phyloP scores from a whole-genome alignment of 1,139 yeast genomes.

The Hemisphaericaspora xylofermentans region DNA sequence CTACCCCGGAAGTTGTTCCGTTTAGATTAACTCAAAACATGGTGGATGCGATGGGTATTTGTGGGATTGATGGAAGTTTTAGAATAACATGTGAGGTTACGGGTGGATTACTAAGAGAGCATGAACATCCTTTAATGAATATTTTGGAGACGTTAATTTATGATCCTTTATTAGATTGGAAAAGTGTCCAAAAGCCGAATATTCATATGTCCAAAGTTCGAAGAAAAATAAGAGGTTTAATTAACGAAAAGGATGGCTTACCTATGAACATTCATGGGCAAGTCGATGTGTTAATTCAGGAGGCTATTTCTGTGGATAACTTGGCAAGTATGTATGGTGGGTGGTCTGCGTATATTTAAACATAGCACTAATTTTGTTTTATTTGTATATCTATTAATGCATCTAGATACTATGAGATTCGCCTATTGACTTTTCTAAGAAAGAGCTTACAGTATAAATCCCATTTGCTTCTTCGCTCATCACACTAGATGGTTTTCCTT shows the following conservation, averaged over 20 bases:
- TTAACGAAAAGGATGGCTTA: constrained; percentile 76
- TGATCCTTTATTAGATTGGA: constrained; percentile 86
- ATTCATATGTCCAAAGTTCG: constrained; percentile 74
- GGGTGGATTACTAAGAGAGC: constrained; percentile 63
- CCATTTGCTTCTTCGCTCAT: neutral
- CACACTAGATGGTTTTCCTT: neutral
- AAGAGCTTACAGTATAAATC: neutral
- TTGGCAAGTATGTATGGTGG: constrained; percentile 90
- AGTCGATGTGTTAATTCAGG: constrained; percentile 84
- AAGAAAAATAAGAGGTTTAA: constrained; percentile 76
- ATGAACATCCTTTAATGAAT: constrained; percentile 89
- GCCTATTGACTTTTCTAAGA: neutral
- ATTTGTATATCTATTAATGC: neutral
- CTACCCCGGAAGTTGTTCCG: constrained; percentile 90
- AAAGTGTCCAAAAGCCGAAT: constrained; percentile 49
- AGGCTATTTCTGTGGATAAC: constrained; percentile 72
- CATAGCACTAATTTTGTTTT: neutral
- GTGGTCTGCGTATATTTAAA: constrained; percentile 70
- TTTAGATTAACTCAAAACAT: constrained; percentile 86
- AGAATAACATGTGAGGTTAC: constrained; percentile 87
- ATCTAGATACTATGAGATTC: neutral
- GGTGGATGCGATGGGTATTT: constrained; percentile 88
- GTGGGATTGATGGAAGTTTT: constrained; percentile 89
- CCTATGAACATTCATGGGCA: constrained; percentile 92
- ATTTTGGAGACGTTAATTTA: constrained; percentile 88